Percentiles rank a stretch among this genome's conserved stretches.
phyloP scores from a whole-genome alignment of 139 green algal genomes.

The Tetratostichococcus sp. region DNA sequence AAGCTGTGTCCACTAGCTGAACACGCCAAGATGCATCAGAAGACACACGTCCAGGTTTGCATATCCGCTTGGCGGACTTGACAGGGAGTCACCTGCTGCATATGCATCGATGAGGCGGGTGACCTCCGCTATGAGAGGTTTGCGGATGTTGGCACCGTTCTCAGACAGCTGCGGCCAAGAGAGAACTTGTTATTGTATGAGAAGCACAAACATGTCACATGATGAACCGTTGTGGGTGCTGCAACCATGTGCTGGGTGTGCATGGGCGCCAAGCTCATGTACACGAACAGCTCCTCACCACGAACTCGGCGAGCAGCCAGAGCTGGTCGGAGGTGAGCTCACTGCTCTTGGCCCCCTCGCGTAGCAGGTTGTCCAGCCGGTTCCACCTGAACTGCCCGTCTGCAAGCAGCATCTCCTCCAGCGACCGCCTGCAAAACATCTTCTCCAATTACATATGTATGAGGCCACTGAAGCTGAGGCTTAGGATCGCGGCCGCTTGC shows the following conservation, averaged over 20 bases:
- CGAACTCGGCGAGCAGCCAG: slow-evolving; percentile 81
- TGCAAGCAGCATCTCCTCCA: slow-evolving; percentile 81
- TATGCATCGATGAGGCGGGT: slow-evolving; percentile 65
- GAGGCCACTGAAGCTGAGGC: too few relatives aligned
- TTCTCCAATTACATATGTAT: too few relatives aligned
- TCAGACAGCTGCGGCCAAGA: not conserved
- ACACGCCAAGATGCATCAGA: too few relatives aligned
- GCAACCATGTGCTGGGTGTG: too few relatives aligned
- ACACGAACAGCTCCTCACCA: too few relatives aligned
- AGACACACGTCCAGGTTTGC: too few relatives aligned
- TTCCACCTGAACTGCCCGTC: slow-evolving; percentile 58
- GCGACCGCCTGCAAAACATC: slow-evolving; percentile 23
- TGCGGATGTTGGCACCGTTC: slow-evolving; percentile 35
- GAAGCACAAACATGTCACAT: not conserved
- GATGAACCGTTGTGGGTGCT: too few relatives aligned
- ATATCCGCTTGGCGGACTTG: too few relatives aligned
- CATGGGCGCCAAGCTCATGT: too few relatives aligned
- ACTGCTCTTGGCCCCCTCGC: slow-evolving; percentile 68
- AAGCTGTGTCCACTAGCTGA: too few relatives aligned
- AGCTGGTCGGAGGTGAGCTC: slow-evolving; percentile 79
- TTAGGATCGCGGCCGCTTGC: too few relatives aligned
- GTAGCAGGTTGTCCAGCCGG: slow-evolving; percentile 82
- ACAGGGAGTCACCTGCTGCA: slow-evolving; percentile 52
- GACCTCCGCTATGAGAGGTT: slow-evolving; percentile 62
- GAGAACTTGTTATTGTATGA: not conserved